Evolutionary conservation across 2,329 filamentous ascomycete species (phyloP), one percentile per base, ranked within the genome.

Genomic region (Lasiodiplodia citricola): DNA sequence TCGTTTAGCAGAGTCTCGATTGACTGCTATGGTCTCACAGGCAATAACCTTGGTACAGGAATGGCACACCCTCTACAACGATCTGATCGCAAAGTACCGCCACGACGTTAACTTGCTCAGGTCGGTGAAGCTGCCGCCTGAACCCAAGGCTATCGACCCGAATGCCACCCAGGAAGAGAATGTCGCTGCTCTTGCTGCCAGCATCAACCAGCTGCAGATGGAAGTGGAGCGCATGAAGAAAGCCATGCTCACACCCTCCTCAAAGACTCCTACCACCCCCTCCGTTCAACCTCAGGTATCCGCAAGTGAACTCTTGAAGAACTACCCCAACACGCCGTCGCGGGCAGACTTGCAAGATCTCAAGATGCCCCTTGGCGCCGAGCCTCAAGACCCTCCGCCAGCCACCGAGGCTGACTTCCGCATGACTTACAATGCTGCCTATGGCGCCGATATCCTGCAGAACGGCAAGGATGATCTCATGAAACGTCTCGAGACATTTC

Each of bases 401-500:
- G 79, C 79, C 74, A 77, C 75, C 74, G 78, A 80, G 74, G 81
- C 81, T 70, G 83, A 85, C 75, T 83, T 83, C 74, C 82, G 83
- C 74, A 83, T 85, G 76, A 81, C 81, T 50, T 84, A 84, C 70
- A 81, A 82, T 71, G 83, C 83, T 47, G 80, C 80, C 55, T 82
- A 83, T 67, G 83, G 83, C 54, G 80, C 81, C 50, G 80, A 82
- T 71, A 84, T 85, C 68, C 78, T 86, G 51, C 82, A 83, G 66
- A 81, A 79, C 72, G 83, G 83, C 67, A 86, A 86, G 72, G 80
- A 82, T 67, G 83, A 85, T 73, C 76, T 86, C 31, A 81, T 86
- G 77, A 84, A 84, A 75, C 78, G 83, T 71, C 76, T 85, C 55
- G 77, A 80, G 72, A 78, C 78, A 74, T 54, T 55, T 16, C 62